phyloP scores from a whole-genome alignment of 768 basidiomycete species.

The Amanita phalloides region DNA sequence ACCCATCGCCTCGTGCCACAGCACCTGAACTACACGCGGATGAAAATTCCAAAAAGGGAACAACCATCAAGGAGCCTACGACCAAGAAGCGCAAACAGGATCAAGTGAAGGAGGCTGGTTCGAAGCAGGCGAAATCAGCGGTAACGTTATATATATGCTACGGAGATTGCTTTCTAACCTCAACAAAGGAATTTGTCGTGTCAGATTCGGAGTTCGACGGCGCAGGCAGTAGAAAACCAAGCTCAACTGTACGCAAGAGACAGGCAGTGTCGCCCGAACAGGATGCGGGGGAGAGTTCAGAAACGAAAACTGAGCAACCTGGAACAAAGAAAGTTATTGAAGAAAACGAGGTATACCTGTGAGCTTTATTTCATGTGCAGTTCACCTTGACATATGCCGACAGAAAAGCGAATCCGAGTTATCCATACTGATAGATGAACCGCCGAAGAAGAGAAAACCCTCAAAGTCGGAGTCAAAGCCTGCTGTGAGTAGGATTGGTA shows the following conservation, averaged over 20 bases:
- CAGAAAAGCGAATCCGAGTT: slow-evolving; percentile 47
- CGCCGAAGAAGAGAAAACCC: slow-evolving; percentile 29
- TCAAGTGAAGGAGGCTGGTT: slow-evolving; percentile 9
- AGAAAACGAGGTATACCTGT: not conserved
- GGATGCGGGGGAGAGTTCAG: not conserved
- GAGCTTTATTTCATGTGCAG: not conserved
- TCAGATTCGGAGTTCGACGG: slow-evolving; percentile 1
- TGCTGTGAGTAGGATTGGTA: slow-evolving; percentile 20
- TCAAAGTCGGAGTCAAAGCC: slow-evolving; percentile 8
- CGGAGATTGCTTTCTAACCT: not conserved
- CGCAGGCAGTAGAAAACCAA: not conserved
- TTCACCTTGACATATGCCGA: slow-evolving; percentile 3
- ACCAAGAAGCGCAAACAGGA: not conserved
- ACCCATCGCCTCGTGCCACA: not conserved
- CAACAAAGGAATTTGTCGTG: not conserved
- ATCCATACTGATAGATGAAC: slow-evolving; percentile 50
- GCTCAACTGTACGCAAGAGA: not conserved
- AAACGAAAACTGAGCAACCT: not conserved
- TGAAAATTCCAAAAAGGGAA: not conserved
- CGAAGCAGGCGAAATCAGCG: slow-evolving; percentile 9
- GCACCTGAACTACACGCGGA: not conserved
- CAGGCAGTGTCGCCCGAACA: not conserved
- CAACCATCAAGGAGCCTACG: not conserved
- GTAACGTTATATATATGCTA: not conserved
- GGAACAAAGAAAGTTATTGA: not conserved